Percentiles rank a stretch among this genome's conserved stretches.
Conservation (phyloP, 371 early-diverging fungal species). For the Catenaria anguillulae region DNA sequence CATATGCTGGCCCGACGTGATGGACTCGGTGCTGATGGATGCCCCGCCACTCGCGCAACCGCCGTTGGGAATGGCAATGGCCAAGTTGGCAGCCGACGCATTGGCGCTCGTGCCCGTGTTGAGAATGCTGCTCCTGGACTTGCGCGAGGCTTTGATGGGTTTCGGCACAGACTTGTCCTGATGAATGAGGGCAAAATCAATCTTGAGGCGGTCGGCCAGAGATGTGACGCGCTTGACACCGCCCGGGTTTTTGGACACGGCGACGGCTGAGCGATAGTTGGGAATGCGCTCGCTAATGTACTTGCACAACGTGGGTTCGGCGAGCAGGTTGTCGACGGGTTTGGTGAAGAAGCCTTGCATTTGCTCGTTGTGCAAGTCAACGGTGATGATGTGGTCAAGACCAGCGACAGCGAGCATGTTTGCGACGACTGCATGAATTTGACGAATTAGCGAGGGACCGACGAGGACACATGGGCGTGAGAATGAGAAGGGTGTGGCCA, state of each 20-base stretch:
- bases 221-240: constrained; percentile 93
- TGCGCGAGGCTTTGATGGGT: constrained; percentile 22
- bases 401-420: constrained; percentile 64
- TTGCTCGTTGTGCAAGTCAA: constrained; percentile 95
- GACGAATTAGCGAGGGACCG: no score
- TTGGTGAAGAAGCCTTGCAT: constrained; percentile 93
- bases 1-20: no score
- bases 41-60: no score
- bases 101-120: no score
- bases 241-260: constrained; percentile 94
- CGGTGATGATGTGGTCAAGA: constrained; percentile 93
- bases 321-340: constrained; percentile 90
- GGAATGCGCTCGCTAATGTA: constrained; percentile 73
- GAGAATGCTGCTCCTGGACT: constrained; percentile 7
- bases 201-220: constrained; percentile 79
- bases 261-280: constrained; percentile 54
- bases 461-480: no score
- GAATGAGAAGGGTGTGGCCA: no score
- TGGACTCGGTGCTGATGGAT: no score
- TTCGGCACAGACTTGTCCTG: constrained; percentile 45
- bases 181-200: constrained; percentile 93
- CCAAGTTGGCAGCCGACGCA: not conserved
- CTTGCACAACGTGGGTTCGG: constrained; percentile 78
- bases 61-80: not conserved
- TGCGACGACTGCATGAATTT: no score